These are phyloP conservation scores for Orbilia quercus DNA, from an alignment of 2,329 filamentous ascomycete species.

Conservation along the genomic window DNA sequence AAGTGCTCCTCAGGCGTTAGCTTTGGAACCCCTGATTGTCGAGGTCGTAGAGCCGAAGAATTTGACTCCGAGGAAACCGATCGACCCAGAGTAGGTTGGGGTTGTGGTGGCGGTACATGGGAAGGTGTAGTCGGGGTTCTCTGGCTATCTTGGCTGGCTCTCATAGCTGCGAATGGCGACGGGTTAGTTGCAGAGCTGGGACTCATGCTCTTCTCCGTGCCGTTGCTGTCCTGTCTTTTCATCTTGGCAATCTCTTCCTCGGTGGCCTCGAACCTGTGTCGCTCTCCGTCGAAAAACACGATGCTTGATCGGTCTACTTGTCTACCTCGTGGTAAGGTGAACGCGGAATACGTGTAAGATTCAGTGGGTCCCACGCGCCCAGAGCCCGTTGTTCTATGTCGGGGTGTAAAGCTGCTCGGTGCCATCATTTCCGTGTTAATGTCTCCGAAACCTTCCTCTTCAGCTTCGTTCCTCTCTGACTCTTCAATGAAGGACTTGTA, in stretches of 20 bases:
- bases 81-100: conserved; percentile 27
- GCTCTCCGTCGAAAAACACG: conserved; percentile 49
- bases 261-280: conserved; percentile 36
- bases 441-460: conserved; percentile 49
- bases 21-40: conserved; percentile 35
- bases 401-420: conserved; percentile 36
- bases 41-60: conserved; percentile 23
- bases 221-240: conserved; percentile 14
- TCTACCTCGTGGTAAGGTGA: conserved; percentile 41
- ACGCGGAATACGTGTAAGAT: conserved; percentile 49
- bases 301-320: conserved; percentile 45
- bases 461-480: conserved; percentile 11
- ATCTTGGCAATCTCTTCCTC: conserved; percentile 8
- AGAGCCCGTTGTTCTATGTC: conserved; percentile 42
- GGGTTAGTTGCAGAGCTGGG: conserved; percentile 14
- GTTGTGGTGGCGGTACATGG: conserved; percentile 5
- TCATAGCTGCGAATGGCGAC: conserved; percentile 51
- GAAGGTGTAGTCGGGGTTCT: conserved; percentile 22
- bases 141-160: conserved; percentile 45
- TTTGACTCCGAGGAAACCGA: conserved; percentile 44
- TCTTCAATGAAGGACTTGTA: conserved; percentile 51
- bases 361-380: conserved; percentile 40
- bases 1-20: conserved; percentile 80
- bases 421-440: conserved; percentile 39
- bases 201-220: conserved; percentile 32